Conservation (phyloP, 2,329 filamentous ascomycete genomes). For the Whalleya microplaca region DNA sequence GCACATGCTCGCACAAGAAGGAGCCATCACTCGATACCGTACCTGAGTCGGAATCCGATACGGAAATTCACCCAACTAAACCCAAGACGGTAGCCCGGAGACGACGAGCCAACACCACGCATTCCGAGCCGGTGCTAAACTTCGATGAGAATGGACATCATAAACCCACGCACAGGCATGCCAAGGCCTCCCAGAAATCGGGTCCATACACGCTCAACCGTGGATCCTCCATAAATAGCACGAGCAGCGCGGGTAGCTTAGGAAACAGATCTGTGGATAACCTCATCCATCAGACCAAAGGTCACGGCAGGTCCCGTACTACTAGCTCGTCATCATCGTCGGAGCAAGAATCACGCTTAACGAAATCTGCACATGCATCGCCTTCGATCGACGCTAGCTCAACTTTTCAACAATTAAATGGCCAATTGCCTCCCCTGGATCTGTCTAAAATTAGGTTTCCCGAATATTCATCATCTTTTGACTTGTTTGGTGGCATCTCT, state of each 20-base stretch:
- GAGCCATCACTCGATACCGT: conserved; percentile 65
- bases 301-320: conserved; percentile 40
- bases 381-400: conserved; percentile 55
- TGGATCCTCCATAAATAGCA: conserved; percentile 60
- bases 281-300: conserved; percentile 45
- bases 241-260: conserved; percentile 46
- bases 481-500: conserved; percentile 55
- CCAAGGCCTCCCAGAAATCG: conserved; percentile 63
- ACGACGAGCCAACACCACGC: conserved; percentile 64
- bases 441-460: conserved; percentile 59
- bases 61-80: conserved; percentile 44
- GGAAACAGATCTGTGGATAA: conserved; percentile 52
- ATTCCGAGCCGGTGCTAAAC: conserved; percentile 61
- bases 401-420: conserved; percentile 56
- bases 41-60: conserved; percentile 65
- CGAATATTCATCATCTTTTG: conserved; percentile 54
- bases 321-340: conserved; percentile 40
- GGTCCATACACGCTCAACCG: conserved; percentile 65
- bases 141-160: conserved; percentile 69
- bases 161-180: conserved; percentile 64
- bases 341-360: conserved; percentile 53
- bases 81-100: conserved; percentile 51
- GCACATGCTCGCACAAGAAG: conserved; percentile 67
- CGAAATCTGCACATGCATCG: conserved; percentile 66
- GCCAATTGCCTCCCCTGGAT: conserved; percentile 61